Evolutionary conservation across 176 grass and related monocot genomes (phyloP).

Genomic region (bread wheat (Triticum aestivum)): DNA sequence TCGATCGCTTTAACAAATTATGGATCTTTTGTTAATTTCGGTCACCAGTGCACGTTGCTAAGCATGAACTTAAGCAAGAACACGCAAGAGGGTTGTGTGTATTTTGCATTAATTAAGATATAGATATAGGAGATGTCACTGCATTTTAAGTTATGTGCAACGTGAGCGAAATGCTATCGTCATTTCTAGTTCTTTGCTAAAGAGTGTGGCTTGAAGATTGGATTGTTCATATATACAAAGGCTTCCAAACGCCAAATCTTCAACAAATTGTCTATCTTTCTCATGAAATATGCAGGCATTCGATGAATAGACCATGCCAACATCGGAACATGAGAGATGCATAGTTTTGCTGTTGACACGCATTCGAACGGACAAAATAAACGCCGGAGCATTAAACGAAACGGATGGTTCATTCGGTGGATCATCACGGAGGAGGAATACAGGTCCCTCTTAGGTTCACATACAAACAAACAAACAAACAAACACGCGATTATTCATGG

Average conservation of each 20-base stretch:
- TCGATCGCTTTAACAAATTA: neutral
- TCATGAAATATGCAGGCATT: too few relatives aligned
- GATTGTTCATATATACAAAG: neutral
- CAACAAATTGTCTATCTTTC: too few relatives aligned
- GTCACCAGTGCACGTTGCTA: neutral
- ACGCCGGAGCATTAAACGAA: neutral
- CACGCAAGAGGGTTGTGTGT: neutral
- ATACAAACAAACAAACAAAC: neutral
- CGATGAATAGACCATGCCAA: too few relatives aligned
- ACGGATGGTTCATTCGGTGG: neutral
- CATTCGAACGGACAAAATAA: neutral
- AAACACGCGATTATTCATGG: neutral
- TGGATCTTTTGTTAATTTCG: neutral
- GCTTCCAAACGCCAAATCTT: neutral
- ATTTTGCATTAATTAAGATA: neutral
- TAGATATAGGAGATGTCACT: neutral
- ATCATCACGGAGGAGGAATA: too few relatives aligned
- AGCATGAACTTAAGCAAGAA: neutral
- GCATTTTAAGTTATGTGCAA: too few relatives aligned
- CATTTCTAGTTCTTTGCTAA: too few relatives aligned
- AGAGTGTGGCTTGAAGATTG: too few relatives aligned
- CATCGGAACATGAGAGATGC: neutral
- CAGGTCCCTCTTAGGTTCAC: neutral
- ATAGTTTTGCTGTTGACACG: neutral
- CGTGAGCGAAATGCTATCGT: too few relatives aligned